phyloP scores from a whole-genome alignment of 163 green algal species.

The Scenedesmus sp. region DNA sequence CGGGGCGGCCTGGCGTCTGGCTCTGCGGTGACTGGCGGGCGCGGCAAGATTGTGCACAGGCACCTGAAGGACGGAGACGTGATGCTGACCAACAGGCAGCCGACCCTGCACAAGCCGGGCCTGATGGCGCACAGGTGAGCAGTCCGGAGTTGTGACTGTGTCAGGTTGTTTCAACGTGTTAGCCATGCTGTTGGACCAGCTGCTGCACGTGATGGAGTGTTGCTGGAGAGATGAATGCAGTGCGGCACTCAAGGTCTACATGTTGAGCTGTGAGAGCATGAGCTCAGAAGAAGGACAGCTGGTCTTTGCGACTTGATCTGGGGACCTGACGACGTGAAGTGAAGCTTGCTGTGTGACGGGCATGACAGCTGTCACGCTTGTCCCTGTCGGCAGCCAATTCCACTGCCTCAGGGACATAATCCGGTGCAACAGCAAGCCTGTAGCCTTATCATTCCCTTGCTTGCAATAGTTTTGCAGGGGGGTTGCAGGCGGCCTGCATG shows the following conservation, averaged over 20 bases:
- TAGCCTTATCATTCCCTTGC: neutral
- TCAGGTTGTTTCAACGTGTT: neutral
- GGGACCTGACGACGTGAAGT: no score
- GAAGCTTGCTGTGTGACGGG: no score
- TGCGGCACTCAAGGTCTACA: no score
- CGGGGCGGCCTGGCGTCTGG: slow-evolving; percentile 13
- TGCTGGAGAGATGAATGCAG: no score
- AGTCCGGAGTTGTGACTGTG: neutral
- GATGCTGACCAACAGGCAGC: slow-evolving; percentile 98
- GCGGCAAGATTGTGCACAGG: slow-evolving; percentile 92
- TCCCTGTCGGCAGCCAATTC: neutral
- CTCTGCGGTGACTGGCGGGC: neutral
- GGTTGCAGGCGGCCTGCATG: neutral
- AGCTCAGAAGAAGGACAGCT: no score
- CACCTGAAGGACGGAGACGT: slow-evolving; percentile 96
- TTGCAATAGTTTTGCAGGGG: neutral
- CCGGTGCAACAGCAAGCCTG: neutral
- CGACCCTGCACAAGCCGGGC: slow-evolving; percentile 96
- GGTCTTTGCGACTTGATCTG: no score
- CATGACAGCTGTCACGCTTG: neutral
- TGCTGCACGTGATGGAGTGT: no score
- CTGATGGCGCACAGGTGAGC: slow-evolving; percentile 93
- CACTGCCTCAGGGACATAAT: neutral
- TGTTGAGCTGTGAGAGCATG: no score
- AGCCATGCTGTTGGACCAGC: neutral